Conservation (phyloP, 2,329 filamentous ascomycete genomes). For the Lachnellula subtilissima region DNA sequence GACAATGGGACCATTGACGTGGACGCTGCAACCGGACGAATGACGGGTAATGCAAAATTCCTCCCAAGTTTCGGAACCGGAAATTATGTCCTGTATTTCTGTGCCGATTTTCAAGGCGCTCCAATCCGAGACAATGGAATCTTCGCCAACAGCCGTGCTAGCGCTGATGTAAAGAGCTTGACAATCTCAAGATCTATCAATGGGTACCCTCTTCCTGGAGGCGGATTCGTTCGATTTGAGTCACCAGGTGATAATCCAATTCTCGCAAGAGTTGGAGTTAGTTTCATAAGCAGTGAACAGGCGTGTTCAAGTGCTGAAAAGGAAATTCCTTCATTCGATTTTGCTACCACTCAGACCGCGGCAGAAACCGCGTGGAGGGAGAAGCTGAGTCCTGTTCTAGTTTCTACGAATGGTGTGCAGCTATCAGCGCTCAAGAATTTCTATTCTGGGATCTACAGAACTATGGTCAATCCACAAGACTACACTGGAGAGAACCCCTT, state of each 20-base stretch:
- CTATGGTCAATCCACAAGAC: conserved; percentile 67
- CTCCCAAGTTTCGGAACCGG: conserved; percentile 61
- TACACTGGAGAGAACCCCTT: conserved; percentile 69
- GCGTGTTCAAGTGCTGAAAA: conserved; percentile 64
- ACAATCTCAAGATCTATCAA: conserved; percentile 48
- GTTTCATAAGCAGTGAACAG: conserved; percentile 60
- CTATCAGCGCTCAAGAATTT: conserved; percentile 53
- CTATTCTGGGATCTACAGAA: conserved; percentile 65
- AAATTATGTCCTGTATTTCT: conserved; percentile 56
- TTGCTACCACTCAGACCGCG: conserved; percentile 46
- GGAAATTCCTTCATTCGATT: conserved; percentile 65
- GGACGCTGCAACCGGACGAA: conserved; percentile 50
- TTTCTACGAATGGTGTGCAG: conserved; percentile 48
- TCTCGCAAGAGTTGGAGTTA: conserved; percentile 60
- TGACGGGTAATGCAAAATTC: conserved; percentile 58
- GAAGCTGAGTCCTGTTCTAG: conserved; percentile 54
- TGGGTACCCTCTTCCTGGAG: conserved; percentile 50
- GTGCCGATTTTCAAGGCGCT: conserved; percentile 60
- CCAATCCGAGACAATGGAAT: conserved; percentile 54
- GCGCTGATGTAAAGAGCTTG: conserved; percentile 40
- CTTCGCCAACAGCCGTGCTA: conserved; percentile 53
- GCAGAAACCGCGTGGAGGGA: conserved; percentile 56
- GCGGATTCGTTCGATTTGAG: conserved; percentile 58
- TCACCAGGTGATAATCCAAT: conserved; percentile 42
- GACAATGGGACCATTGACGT: conserved; percentile 51